A percentile compares a stretch with the other conserved stretches of the same genome.
Conservation (phyloP, 139 green algal genomes). For the Ettlia oleoabundans region DNA sequence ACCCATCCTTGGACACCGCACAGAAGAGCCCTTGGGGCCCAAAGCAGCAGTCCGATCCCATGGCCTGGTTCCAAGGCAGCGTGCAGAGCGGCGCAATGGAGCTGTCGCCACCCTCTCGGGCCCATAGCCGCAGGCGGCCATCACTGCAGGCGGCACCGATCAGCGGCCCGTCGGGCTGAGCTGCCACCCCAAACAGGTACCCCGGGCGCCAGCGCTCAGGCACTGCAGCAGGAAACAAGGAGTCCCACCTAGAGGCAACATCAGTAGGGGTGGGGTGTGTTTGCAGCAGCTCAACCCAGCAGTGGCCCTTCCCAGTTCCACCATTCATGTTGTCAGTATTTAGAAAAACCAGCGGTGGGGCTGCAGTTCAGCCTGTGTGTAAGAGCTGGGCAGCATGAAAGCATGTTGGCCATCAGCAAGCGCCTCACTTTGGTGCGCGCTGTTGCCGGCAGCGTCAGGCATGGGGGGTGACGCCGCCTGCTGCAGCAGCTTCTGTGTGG, state of each 20-base stretch:
- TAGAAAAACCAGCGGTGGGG: no score
- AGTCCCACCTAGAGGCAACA: no score
- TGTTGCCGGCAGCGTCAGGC: neutral
- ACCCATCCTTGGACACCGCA: conserved; percentile 10
- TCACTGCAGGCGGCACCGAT: conserved; percentile 30
- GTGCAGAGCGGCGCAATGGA: conserved; percentile 7
- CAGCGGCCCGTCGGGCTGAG: conserved; percentile 10
- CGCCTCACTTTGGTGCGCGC: no score
- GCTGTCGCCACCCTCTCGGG: conserved; percentile 3
- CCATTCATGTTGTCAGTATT: no score
- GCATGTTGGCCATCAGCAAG: no score
- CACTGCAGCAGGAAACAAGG: no score
- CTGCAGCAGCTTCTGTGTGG: conserved; percentile 11
- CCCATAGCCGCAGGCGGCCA: conserved; percentile 22
- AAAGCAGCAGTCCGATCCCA: conserved; percentile 27
- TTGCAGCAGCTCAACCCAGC: no score
- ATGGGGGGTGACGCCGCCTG: conserved; percentile 1
- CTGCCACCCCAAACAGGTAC: conserved; percentile 8
- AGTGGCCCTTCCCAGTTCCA: no score
- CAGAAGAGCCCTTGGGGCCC: conserved; percentile 12
- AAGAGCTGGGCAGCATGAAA: no score
- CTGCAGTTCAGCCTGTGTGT: no score
- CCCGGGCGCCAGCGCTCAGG: conserved; percentile 24
- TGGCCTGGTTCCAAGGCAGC: conserved; percentile 31
- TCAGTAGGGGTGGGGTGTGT: no score